phyloP scores from a whole-genome alignment of 106 monocot species.

The Dendrobium huoshanense region DNA sequence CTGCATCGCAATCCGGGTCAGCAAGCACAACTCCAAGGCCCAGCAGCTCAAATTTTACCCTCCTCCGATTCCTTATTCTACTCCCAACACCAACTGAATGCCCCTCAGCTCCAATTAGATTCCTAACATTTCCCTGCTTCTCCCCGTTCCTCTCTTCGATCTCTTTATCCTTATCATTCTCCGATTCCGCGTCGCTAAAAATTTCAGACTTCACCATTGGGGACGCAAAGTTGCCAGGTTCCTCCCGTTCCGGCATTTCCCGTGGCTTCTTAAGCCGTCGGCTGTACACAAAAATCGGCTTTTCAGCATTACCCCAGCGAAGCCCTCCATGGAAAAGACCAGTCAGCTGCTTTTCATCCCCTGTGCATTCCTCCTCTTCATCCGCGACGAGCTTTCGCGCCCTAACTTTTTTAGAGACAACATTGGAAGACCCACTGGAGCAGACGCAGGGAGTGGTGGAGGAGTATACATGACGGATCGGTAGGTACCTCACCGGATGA shows the following conservation, averaged over 20 bases:
- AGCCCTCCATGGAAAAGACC: background rate
- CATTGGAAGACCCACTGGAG: constrained; percentile 48
- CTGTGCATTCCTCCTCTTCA: constrained; percentile 12
- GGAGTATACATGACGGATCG: constrained; percentile 61
- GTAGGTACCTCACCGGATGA: constrained; percentile 42
- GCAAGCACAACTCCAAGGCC: constrained; percentile 18
- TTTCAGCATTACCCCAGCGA: background rate
- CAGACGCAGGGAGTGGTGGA: constrained; percentile 53
- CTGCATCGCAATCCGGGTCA: constrained; percentile 5
- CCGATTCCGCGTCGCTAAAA: background rate
- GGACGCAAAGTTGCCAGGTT: background rate
- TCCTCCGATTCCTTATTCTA: background rate
- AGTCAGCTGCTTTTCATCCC: background rate
- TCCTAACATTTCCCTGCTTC: background rate
- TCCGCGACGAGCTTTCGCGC: constrained; percentile 29
- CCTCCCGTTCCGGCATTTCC: background rate
- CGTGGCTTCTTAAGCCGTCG: constrained; percentile 33
- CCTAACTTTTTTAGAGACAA: constrained; percentile 71
- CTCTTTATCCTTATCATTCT: constrained; percentile 2
- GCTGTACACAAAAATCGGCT: constrained; percentile 39
- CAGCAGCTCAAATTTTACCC: constrained; percentile 32
- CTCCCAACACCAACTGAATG: constrained; percentile 2
- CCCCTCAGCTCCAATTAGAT: background rate
- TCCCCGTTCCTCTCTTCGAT: background rate
- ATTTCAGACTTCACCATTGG: background rate